phyloP scores from a whole-genome alignment of 768 basidiomycete genomes.

The Nidula microcarpa region DNA sequence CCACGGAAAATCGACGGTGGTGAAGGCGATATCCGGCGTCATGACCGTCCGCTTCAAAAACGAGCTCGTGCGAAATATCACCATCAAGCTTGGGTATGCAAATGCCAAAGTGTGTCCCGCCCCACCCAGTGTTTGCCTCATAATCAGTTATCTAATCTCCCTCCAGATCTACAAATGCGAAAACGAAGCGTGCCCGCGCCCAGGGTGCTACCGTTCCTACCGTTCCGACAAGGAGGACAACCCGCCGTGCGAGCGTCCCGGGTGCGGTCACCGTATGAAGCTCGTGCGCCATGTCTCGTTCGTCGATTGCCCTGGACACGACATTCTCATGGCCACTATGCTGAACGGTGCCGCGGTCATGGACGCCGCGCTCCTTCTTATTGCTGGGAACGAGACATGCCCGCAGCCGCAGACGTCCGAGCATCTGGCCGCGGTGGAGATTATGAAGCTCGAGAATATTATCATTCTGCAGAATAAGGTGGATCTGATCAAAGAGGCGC shows the following conservation, averaged over 20 bases:
- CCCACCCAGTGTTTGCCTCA: neutral
- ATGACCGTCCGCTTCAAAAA: slow-evolving; percentile 99
- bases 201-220: slow-evolving; percentile 92
- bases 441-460: slow-evolving; percentile 98
- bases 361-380: slow-evolving; percentile 94
- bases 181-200: slow-evolving; percentile 88
- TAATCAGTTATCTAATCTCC: slow-evolving; percentile 11
- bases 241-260: slow-evolving; percentile 90
- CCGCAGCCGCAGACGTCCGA: slow-evolving; percentile 99
- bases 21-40: slow-evolving; percentile 98
- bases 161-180: slow-evolving; percentile 95
- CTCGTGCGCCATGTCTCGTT: slow-evolving; percentile 97
- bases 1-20: slow-evolving; percentile 94
- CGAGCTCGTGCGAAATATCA: slow-evolving; percentile 97
- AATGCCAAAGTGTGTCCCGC: slow-evolving; percentile 83
- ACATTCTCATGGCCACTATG: slow-evolving; percentile 99
- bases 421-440: slow-evolving; percentile 97
- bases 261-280: slow-evolving; percentile 87
- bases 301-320: slow-evolving; percentile 96
- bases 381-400: slow-evolving; percentile 98
- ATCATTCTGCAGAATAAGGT: slow-evolving; percentile 99
- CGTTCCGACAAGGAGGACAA: slow-evolving; percentile 91
- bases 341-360: slow-evolving; percentile 99
- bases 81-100: slow-evolving; percentile 98
- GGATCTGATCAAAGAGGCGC: slow-evolving; percentile 92